phyloP scores from a whole-genome alignment of 2,329 filamentous ascomycete species.

The Fusarium hostae region DNA sequence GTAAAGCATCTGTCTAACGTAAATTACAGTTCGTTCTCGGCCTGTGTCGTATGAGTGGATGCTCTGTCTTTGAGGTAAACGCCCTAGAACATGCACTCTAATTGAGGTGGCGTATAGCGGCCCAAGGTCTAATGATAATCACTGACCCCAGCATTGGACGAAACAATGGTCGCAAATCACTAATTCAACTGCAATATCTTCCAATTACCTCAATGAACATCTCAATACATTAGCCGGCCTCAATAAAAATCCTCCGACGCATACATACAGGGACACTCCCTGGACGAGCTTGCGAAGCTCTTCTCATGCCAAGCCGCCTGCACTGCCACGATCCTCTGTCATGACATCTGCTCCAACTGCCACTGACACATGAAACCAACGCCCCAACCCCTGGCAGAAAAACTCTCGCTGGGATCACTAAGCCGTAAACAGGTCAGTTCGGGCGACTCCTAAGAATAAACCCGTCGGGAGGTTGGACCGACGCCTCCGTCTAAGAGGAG shows the following conservation, averaged over 20 bases:
- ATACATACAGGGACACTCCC: slow-evolving; percentile 10
- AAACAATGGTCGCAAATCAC: background rate
- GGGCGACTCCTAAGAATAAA: slow-evolving; percentile 35
- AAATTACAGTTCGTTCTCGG: background rate
- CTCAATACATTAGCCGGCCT: slow-evolving; percentile 15
- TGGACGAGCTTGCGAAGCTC: slow-evolving; percentile 28
- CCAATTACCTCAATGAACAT: slow-evolving; percentile 14
- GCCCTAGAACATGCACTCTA: slow-evolving; percentile 15
- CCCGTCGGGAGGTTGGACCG: slow-evolving; percentile 15
- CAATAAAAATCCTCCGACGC: background rate
- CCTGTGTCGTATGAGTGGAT: background rate
- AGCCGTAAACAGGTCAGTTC: slow-evolving; percentile 22
- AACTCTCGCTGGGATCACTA: slow-evolving; percentile 35
- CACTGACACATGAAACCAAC: slow-evolving; percentile 28
- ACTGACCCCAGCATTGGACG: background rate
- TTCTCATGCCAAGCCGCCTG: slow-evolving; percentile 29
- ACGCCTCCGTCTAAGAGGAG: slow-evolving; percentile 8
- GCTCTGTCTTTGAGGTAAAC: background rate
- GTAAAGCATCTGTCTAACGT: background rate
- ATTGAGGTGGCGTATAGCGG: slow-evolving; percentile 23
- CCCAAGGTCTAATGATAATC: slow-evolving; percentile 4
- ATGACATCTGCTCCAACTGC: slow-evolving; percentile 11
- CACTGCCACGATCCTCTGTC: slow-evolving; percentile 36
- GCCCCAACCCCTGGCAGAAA: slow-evolving; percentile 19
- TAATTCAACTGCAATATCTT: background rate